Evolutionary conservation across 148 eudicot genomes (phyloP), one percentile per base, ranked within the genome.

Genomic region (Chenopodium album): DNA sequence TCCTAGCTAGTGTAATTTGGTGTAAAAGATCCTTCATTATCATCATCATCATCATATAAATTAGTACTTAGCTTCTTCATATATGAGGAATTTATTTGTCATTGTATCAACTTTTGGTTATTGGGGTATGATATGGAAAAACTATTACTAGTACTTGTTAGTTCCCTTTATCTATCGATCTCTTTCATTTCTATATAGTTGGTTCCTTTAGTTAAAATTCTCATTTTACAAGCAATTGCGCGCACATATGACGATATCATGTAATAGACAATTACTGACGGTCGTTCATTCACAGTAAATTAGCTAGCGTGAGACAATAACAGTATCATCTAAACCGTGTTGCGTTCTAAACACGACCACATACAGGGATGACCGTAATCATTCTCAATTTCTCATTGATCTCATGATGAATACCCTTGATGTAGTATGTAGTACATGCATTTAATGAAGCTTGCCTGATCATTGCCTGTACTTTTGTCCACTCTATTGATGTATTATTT

Each of bases 1-100:
- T 84, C 78, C 26, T 80, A 76, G 86, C 73, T 71, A 76, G 72
- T 84, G 76, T 84, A 71, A 31, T 80, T 80, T 76, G 80, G 29
- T 69, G 76, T 76, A 78, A 72, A 71, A 72, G 63, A 82, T 73
- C 62, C 68, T 52, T 66, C 47, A 60, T 31, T 37, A 64, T 13
- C 44, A 41, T 41, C 44, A 60, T 31, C 50, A 64, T 13, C 44
- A 41, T 41, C 44, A 63, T 32, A 34, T 11, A 52, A 32, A 32
- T 10, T 0, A 66, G 70, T 12, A 41, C 22, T 71, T 16, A 4
- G n/a, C 44, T 41, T 34, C 13, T 48, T 52, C 63, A 28, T 9
- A 47, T 73, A 48, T 13, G 63, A 74, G 76, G 23, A 62, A 34
- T 64, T 73, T 46, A 34, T 64, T 73, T 46, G 78, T 73, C 59